Evolutionary conservation across 1,284 basidiomycete species (phyloP).

Genomic region (Boletus albobrunnescens): DNA sequence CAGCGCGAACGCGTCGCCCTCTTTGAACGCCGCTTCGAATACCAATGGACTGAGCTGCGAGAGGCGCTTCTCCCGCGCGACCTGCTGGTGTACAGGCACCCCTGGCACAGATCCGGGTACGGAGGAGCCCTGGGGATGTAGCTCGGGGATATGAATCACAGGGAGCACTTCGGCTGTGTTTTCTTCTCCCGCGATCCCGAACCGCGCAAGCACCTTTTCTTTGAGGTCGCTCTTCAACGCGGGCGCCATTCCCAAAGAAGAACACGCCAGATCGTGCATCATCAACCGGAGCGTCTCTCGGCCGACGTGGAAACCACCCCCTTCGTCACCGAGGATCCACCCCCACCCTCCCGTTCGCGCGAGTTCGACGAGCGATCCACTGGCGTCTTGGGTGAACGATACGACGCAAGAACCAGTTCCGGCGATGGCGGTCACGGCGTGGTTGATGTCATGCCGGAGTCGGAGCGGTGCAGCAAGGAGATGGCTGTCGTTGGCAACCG

Average conservation of each 20-base stretch:
- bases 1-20: conserved; percentile 56
- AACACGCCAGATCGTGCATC: conserved; percentile 51
- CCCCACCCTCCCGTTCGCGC: conserved; percentile 77
- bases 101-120: conserved; percentile 7
- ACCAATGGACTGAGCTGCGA: conserved; percentile 69
- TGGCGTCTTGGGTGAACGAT: conserved; percentile 47
- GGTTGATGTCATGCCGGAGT: conserved; percentile 50
- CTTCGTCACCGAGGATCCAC: conserved; percentile 80
- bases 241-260: conserved; percentile 41
- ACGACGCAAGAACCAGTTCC: conserved; percentile 72
- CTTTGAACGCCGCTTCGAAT: conserved; percentile 65
- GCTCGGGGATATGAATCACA: conserved; percentile 57
- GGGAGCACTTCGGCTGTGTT: conserved; percentile 60
- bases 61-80: conserved; percentile 66
- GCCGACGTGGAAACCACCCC: conserved; percentile 72
- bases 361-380: conserved; percentile 48
- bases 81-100: conserved; percentile 34
- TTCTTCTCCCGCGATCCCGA: conserved; percentile 49
- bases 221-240: conserved; percentile 38
- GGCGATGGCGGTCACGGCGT: conserved; percentile 62
- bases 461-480: conserved; percentile 70
- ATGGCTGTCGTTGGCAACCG: conserved; percentile 69
- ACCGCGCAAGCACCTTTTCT: conserved; percentile 47
- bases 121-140: conserved; percentile 23
- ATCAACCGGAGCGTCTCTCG: conserved; percentile 67